Percentiles rank a stretch among this genome's conserved stretches.
Conservation (phyloP, 768 basidiomycete species). For the Russula earlei region DNA sequence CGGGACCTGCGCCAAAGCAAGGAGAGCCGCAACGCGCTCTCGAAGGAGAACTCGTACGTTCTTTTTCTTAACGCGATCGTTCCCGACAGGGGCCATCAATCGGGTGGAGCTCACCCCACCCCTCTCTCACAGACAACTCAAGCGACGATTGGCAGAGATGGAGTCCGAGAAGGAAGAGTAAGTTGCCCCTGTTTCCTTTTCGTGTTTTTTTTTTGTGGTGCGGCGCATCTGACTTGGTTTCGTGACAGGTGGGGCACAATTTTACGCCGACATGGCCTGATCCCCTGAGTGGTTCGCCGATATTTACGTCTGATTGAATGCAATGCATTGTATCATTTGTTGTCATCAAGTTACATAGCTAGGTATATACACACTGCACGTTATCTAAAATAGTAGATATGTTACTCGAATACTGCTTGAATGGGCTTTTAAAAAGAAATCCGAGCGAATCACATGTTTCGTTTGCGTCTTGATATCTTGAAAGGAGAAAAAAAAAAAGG, state of each 20-base stretch:
- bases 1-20: slow-evolving; percentile 67
- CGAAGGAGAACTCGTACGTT: slow-evolving; percentile 74
- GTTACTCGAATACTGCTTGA: slow-evolving; percentile 13
- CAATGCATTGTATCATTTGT: slow-evolving; percentile 9
- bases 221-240: neutral
- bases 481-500: neutral
- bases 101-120: slow-evolving; percentile 2
- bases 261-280: slow-evolving; percentile 39
- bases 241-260: slow-evolving; percentile 54
- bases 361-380: slow-evolving; percentile 9
- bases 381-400: slow-evolving; percentile 20
- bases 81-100: neutral
- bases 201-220: neutral
- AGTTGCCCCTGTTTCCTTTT: slow-evolving; percentile 26
- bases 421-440: neutral
- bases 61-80: neutral
- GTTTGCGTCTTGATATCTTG: too few species aligned
- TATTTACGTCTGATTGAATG: neutral
- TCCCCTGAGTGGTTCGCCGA: slow-evolving; percentile 30
- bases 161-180: slow-evolving; percentile 78
- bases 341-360: slow-evolving; percentile 8
- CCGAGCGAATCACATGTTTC: neutral
- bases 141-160: slow-evolving; percentile 56
- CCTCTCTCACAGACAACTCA: slow-evolving; percentile 44
- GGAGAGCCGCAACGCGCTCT: slow-evolving; percentile 60